Evolutionary conservation across 1,139 yeast species (phyloP).

Genomic region (Meyerozyma guilliermondii): DNA sequence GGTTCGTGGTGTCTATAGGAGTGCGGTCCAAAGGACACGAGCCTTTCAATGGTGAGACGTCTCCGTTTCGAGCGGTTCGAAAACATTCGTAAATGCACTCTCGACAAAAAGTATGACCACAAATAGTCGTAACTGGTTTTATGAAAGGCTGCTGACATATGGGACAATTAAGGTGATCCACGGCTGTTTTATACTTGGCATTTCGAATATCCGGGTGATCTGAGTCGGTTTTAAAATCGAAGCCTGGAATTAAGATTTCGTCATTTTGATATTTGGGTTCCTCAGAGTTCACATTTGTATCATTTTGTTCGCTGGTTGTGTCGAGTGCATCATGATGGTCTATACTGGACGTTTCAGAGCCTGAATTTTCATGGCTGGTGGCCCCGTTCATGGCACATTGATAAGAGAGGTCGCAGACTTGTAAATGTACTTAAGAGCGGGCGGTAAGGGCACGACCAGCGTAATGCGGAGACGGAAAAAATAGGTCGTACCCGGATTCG

Average conservation of each 20-base stretch:
- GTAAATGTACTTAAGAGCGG: not conserved
- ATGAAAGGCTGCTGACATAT: constrained; percentile 55
- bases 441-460: not conserved
- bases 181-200: constrained; percentile 29
- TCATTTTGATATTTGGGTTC: not conserved
- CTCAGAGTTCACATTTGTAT: not conserved
- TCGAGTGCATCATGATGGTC: too few relatives aligned
- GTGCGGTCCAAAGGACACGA: constrained; percentile 65
- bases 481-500: constrained; percentile 91
- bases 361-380: not conserved
- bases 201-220: constrained; percentile 32
- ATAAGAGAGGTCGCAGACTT: not conserved
- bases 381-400: not conserved
- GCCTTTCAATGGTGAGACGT: constrained; percentile 20
- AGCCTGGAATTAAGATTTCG: constrained; percentile 4
- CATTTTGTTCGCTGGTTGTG: not conserved
- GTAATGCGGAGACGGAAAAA: constrained; percentile 17
- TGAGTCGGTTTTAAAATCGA: constrained; percentile 12
- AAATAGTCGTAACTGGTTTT: constrained; percentile 49
- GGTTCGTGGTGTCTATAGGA: constrained; percentile 31
- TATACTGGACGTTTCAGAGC: not conserved
- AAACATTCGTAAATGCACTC: constrained; percentile 48
- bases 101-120: constrained; percentile 59
- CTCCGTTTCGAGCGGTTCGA: constrained; percentile 18
- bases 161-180: constrained; percentile 55